These are phyloP conservation scores for Aspergillus novoparasiticus DNA, from an alignment of 2,329 filamentous ascomycete species.

Conservation along the genomic window DNA sequence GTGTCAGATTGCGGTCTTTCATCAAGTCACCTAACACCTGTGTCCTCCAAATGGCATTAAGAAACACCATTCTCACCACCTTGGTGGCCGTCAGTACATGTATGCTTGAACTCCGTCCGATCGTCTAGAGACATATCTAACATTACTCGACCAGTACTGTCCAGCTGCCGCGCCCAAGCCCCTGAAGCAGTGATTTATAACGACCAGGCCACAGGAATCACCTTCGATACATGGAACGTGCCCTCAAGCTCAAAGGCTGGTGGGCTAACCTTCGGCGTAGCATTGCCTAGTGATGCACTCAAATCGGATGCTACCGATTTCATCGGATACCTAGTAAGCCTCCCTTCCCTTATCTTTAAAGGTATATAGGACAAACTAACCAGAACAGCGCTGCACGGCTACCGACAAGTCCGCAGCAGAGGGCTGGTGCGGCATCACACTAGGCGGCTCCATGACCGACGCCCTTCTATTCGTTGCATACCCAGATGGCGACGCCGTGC, in stretches of 20 bases:
- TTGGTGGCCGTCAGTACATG: neutral
- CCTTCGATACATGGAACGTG: conserved; percentile 5
- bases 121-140: neutral
- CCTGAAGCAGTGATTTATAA: neutral
- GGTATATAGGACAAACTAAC: neutral
- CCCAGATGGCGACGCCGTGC: neutral
- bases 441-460: conserved; percentile 11
- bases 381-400: neutral
- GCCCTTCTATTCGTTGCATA: neutral
- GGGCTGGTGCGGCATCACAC: conserved; percentile 9
- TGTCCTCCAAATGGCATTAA: neutral
- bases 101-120: neutral
- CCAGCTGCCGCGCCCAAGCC: neutral
- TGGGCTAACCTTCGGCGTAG: conserved; percentile 10
- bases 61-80: neutral
- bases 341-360: too few relatives aligned
- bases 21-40: neutral
- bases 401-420: neutral
- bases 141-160: neutral
- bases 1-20: neutral
- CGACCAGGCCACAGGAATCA: neutral
- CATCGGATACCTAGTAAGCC: conserved; percentile 9
- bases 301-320: conserved; percentile 10
- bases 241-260: neutral
- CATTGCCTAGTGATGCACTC: conserved; percentile 3